phyloP scores from a whole-genome alignment of 1,139 yeast genomes.

The Suhomyces ambrosiae region DNA sequence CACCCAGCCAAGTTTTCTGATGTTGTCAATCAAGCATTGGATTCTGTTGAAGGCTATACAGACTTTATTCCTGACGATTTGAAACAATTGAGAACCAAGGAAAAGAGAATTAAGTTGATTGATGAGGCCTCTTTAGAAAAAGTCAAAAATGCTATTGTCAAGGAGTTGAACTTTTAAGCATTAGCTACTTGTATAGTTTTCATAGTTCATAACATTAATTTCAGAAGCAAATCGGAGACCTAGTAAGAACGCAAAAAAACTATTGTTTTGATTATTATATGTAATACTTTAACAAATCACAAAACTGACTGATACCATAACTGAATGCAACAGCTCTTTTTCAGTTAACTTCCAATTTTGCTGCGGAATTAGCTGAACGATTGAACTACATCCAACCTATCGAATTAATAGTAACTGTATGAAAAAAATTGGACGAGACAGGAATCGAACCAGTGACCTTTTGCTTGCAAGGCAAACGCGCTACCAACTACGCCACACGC shows the following conservation, averaged over 20 bases:
- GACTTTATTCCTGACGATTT: constrained; percentile 90
- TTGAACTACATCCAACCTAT: too few species aligned
- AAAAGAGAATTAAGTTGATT: constrained; percentile 75
- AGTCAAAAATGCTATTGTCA: constrained; percentile 73
- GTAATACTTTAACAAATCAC: too few species aligned
- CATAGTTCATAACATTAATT: background rate
- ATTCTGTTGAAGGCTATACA: constrained; percentile 66
- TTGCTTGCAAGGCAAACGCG: constrained; percentile 70
- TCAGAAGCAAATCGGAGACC: too few species aligned
- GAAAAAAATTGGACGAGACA: constrained; percentile 67
- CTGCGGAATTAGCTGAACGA: too few species aligned
- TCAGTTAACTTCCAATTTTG: too few species aligned
- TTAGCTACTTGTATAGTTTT: background rate
- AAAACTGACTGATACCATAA: too few species aligned
- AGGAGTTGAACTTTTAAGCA: constrained; percentile 46
- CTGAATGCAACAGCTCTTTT: too few species aligned
- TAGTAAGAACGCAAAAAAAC: too few species aligned
- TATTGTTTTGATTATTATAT: too few species aligned
- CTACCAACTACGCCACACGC: constrained; percentile 76
- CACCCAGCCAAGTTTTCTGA: constrained; percentile 98
- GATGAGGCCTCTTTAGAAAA: constrained; percentile 72
- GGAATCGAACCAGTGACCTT: constrained; percentile 71
- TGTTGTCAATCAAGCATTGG: constrained; percentile 84
- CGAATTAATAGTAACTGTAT: too few species aligned
- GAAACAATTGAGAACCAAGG: constrained; percentile 66